Conservation (phyloP, 1,284 basidiomycete species). For the Malassezia restricta region DNA sequence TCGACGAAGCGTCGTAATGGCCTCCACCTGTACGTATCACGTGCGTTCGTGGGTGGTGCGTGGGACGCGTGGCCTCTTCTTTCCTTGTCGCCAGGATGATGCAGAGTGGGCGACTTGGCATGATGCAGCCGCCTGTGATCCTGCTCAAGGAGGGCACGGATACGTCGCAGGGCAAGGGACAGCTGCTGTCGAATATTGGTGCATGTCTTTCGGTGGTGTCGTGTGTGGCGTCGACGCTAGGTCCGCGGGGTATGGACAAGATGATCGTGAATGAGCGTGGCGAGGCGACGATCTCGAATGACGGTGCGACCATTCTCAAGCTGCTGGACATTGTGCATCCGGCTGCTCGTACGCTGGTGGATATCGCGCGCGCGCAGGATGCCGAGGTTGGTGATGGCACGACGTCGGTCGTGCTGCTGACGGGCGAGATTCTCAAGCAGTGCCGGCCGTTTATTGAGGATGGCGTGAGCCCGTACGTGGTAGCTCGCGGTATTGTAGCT, state of each 20-base stretch:
- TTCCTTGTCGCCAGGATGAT: constrained; percentile 13
- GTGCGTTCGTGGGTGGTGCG: background rate
- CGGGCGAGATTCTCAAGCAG: constrained; percentile 89
- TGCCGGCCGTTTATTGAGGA: constrained; percentile 85
- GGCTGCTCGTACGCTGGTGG: constrained; percentile 86
- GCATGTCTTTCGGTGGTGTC: constrained; percentile 40
- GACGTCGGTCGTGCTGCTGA: constrained; percentile 83
- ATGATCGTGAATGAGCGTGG: constrained; percentile 60
- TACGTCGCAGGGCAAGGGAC: constrained; percentile 83
- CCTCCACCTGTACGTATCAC: background rate
- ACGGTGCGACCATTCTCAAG: constrained; percentile 95
- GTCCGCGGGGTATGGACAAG: constrained; percentile 97
- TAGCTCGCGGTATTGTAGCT: constrained; percentile 88
- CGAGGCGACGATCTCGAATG: constrained; percentile 89
- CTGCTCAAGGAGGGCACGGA: constrained; percentile 66
- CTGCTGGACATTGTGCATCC: constrained; percentile 95
- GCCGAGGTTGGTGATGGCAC: constrained; percentile 98
- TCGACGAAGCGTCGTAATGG: background rate
- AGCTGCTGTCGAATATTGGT: constrained; percentile 85
- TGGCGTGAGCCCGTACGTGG: constrained; percentile 90
- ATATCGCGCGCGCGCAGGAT: constrained; percentile 94
- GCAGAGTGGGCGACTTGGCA: constrained; percentile 19
- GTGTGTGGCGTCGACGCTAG: constrained; percentile 69
- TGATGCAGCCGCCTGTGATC: constrained; percentile 41
- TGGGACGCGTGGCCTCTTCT: background rate